Conservation (phyloP, 1,284 basidiomycete species). For the Moesziomyces parantarcticus region DNA sequence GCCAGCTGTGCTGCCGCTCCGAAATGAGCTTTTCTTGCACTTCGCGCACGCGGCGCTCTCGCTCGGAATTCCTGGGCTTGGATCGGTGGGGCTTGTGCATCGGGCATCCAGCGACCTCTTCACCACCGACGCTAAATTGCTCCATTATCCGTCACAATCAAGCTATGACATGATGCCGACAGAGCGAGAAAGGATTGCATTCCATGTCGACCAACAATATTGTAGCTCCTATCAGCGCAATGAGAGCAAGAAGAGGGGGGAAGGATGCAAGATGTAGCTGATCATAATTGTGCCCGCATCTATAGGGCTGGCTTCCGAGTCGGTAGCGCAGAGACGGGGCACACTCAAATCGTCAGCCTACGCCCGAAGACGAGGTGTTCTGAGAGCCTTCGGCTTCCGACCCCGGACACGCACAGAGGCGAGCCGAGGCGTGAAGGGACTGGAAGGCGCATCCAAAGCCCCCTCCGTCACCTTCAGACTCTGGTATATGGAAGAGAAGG, state of each 20-base stretch:
- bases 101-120: no score
- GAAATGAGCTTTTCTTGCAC: no score
- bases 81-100: no score
- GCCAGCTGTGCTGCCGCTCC: no score
- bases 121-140: no score
- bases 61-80: no score
- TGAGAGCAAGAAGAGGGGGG: not conserved
- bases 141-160: no score
- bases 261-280: conserved; percentile 29
- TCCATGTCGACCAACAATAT: no score
- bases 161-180: no score
- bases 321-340: conserved; percentile 37
- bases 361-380: conserved; percentile 20
- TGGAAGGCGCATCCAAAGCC: conserved; percentile 19
- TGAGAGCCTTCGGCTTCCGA: conserved; percentile 39
- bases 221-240: no score
- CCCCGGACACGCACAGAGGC: conserved; percentile 3
- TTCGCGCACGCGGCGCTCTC: no score
- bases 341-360: conserved; percentile 55
- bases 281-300: conserved; percentile 54
- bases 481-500: conserved; percentile 28
- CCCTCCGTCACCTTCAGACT: conserved; percentile 49
- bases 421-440: conserved; percentile 45
- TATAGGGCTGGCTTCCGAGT: conserved; percentile 12
- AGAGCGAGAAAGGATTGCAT: no score